Evolutionary conservation across 768 basidiomycete species (phyloP), one percentile per base, ranked within the genome.

Genomic region (Leccinum uliginosum): DNA sequence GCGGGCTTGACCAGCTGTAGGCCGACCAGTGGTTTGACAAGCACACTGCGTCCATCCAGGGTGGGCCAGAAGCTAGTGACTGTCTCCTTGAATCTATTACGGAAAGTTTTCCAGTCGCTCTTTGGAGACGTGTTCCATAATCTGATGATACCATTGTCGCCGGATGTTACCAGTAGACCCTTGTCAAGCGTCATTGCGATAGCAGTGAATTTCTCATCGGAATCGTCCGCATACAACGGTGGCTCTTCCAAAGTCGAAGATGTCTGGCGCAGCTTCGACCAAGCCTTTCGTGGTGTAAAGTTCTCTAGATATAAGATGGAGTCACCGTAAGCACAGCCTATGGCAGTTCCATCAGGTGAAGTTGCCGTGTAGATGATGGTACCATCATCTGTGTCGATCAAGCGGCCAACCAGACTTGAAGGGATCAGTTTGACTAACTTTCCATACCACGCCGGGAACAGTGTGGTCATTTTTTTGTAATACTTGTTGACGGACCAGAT

Each of bases 381-480:
- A 3, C 54, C 56, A 32, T 64, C 56, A 24, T 64, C 62, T 2
- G n/a, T 29, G 6, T 57, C 62, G 1, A 34, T 9, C 7, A 64
- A 6, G 29, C 50, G 51, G 15, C 54, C 59, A 8, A 61, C n/a
- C n/a, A 58, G 11, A 4, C 6, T 10, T 23, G 46, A 17, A 12
- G 62, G 56, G 3, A 64, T 19, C 1, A 65, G 29, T 26, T 5
- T 45, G 26, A 12, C 54, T 6, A 63, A 2, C 47, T 61, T 61
- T 24, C 54, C 56, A 46, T 60, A 64, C 63, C 63, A 65, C 4
- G 56, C 54, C 11, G 63, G 63, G 30, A 58, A 50, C 19, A 55
- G 23, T 2, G 54, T 52, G 21, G 51, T 23, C n/a, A 21, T 2
- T 21, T 64, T 64, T 35, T 34, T 30, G 47, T 35, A 40, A 32